These are phyloP conservation scores for Trichoderma atroviride DNA, from an alignment of 2,329 filamentous ascomycete genomes.

Conservation along the genomic window DNA sequence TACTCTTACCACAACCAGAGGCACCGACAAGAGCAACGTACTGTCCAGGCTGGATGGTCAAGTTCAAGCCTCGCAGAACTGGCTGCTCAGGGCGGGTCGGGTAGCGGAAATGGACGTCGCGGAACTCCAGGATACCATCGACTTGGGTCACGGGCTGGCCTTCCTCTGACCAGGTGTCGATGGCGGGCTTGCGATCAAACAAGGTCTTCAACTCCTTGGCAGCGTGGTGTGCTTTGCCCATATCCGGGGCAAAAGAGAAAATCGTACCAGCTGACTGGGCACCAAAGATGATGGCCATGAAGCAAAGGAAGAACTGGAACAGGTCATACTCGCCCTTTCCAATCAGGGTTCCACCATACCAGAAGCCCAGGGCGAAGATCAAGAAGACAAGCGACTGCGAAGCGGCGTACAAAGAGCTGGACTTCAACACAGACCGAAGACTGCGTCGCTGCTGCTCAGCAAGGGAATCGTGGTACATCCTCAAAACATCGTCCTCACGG, in stretches of 20 bases:
- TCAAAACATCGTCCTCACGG: constrained; percentile 78
- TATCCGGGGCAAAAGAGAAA: constrained; percentile 88
- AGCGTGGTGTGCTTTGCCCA: constrained; percentile 88
- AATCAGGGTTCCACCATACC: constrained; percentile 83
- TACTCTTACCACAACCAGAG: constrained; percentile 91
- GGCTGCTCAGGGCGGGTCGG: constrained; percentile 88
- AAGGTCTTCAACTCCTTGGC: constrained; percentile 79
- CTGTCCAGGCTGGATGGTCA: constrained; percentile 75
- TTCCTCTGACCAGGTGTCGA: constrained; percentile 78
- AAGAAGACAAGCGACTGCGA: constrained; percentile 85
- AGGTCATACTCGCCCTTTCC: constrained; percentile 70
- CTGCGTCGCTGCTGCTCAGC: constrained; percentile 68
- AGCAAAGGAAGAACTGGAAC: constrained; percentile 92
- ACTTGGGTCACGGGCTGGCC: constrained; percentile 67
- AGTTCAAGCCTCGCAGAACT: constrained; percentile 81
- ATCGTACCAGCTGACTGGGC: constrained; percentile 88
- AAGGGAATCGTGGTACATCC: constrained; percentile 69
- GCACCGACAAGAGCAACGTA: constrained; percentile 89
- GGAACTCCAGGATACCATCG: constrained; percentile 83
- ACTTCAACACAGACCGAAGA: constrained; percentile 73
- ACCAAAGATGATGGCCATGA: constrained; percentile 85
- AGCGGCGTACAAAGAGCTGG: constrained; percentile 77
- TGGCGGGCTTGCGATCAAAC: constrained; percentile 78
- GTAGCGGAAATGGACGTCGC: constrained; percentile 91
- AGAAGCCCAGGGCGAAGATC: constrained; percentile 85